Evolutionary conservation across 192 early-diverging fungal species (phyloP).

Genomic region (Backusella morwellensis): DNA sequence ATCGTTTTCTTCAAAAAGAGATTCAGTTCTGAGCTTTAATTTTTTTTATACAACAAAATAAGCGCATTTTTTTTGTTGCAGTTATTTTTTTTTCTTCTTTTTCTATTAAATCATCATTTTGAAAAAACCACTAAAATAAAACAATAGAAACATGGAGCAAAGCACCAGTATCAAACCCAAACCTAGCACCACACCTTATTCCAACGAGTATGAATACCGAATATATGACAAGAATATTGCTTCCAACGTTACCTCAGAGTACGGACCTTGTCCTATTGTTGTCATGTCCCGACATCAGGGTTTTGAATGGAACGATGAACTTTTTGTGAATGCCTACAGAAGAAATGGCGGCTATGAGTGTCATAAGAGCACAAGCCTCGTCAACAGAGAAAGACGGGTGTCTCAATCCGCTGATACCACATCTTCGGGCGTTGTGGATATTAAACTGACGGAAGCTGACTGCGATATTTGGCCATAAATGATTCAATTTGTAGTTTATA

Average conservation of each 20-base stretch:
- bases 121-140: not conserved
- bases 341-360: conserved; percentile 18
- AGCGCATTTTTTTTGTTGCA: not conserved
- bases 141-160: not conserved
- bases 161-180: not conserved
- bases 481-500: not conserved
- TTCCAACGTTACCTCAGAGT: not conserved
- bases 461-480: conserved; percentile 27
- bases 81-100: not conserved
- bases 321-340: conserved; percentile 22
- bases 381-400: not conserved
- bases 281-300: conserved; percentile 34
- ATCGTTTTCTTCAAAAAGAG: not conserved
- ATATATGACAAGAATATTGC: conserved; percentile 17
- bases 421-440: conserved; percentile 16
- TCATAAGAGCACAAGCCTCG: conserved; percentile 19
- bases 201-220: conserved; percentile 20
- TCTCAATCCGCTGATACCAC: not conserved
- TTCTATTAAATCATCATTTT: not conserved
- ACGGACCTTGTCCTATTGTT: conserved; percentile 23
- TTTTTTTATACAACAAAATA: not conserved
- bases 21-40: not conserved
- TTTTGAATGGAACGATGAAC: conserved; percentile 36
- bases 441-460: conserved; percentile 19
- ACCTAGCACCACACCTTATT: not conserved